Evolutionary conservation across 495 filamentous ascomycete species (phyloP), one percentile per base, ranked within the genome.

Genomic region (Eremomyces bilateralis): DNA sequence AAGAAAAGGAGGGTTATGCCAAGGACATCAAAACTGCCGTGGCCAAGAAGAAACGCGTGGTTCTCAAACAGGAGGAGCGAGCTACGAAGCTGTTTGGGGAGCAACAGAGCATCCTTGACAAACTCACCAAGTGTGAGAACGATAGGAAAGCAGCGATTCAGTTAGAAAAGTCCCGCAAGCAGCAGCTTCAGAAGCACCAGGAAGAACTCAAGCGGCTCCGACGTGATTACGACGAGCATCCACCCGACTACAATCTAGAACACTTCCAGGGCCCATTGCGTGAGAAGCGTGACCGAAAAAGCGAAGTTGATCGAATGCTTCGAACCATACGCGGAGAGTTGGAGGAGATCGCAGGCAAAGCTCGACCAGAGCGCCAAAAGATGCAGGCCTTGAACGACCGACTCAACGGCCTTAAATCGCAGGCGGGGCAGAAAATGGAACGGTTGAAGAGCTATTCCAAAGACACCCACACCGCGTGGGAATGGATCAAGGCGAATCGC

Each of bases 401-500:
- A 17, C 8, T 83, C n/a, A 44, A 52, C 20, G 58, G 51, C 19
- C 57, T 93, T 19, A 62, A 82, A 28, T 85, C 85, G 1, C 69
- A 77, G 37, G 62, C 70, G 16, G 88, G 88, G 10, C 76, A 78
- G 43, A 73, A 79, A 38, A 62, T 73, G 39, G 64, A 45, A 28
- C 69, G 73, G 42, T 60, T 94, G 6, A 54, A 53, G 24, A 50
- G 42, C 4, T 1, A 59, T 1, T 73, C 76, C 3, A 28, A 20
- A 0, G 80, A 95, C 36, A 69, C 75, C 2, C 56, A 60, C 8
- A 61, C 49, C 44, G 75, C 71, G 16, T 93, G 83, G 69, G 63
- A 70, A 31, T 95, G 83, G 80, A 54, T 94, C 37, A 62, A 73
- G 41, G 48, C 70, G 2, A 71, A 95, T 50, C 67, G 63, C 28